Evolutionary conservation across 2,329 filamentous ascomycete genomes (phyloP), one percentile per base, ranked within the genome.

Genomic region (Colletotrichum orchidophilum): DNA sequence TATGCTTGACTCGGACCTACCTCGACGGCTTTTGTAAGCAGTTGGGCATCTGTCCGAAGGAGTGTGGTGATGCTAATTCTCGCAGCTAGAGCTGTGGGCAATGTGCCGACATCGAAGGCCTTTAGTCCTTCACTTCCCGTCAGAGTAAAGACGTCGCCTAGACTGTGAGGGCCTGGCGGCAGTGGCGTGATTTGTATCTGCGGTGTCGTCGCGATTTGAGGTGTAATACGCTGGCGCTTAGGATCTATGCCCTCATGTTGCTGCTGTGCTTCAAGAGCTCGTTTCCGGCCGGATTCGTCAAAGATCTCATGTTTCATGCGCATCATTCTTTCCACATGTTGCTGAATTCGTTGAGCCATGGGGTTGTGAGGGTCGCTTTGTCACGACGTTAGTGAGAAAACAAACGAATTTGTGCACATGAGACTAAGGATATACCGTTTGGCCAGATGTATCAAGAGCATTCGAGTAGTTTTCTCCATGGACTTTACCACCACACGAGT

Each of bases 381-480:
- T 49, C 60, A 57, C 74, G 46, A 74, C 33, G 76, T 81, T 73
- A 81, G 74, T 60, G 67, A 58, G 21, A 27, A 27, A 50, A 58
- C 58, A 7, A 18, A 24, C 33, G 63, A 31, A 24, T 11, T 24
- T 15, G 18, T 21, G 12, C 33, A 50, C 27, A 60, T 46, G 27
- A 39, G 53, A 42, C 55, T 54, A 63, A 49, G 58, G 46, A 73
- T 85, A 75, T 86, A 94, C 92, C 91, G 89, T 83, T 96, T 96
- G 75, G 93, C 86, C 63, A 97, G 85, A 81, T 98, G 95, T 63
- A 95, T 88, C 49, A 98, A 86, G 57, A 99, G 84, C 75, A 95
- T 91, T 76, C 95, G 90, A 3, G 93, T 93, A 27, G 96, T 99
- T 79, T 97, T 94, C 81, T 98, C 96, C 91, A 99, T 96, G 5